phyloP scores from a whole-genome alignment of 2,329 filamentous ascomycete genomes.

The Exophiala bonariae region DNA sequence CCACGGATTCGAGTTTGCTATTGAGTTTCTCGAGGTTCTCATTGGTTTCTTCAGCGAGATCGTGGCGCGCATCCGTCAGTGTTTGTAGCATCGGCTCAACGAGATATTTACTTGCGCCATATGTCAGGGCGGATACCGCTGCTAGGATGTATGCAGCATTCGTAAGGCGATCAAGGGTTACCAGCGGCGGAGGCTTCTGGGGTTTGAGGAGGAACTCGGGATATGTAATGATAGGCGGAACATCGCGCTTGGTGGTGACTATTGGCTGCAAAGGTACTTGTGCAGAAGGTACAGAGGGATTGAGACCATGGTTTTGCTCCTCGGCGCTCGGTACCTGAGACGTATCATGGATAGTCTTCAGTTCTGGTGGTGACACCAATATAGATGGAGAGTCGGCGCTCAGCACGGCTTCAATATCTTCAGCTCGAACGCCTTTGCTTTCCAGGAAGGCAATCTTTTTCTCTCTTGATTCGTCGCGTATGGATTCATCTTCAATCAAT shows the following conservation, averaged over 20 bases:
- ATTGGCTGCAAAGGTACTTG: conserved; percentile 6
- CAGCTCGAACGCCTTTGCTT: conserved; percentile 69
- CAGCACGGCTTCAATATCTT: conserved; percentile 70
- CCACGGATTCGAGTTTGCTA: conserved; percentile 52
- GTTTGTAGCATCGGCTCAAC: conserved; percentile 26
- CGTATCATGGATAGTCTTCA: conserved; percentile 29
- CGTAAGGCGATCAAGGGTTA: conserved; percentile 57
- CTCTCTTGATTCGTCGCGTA: conserved; percentile 67
- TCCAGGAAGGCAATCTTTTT: conserved; percentile 76
- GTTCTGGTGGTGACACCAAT: conserved; percentile 19
- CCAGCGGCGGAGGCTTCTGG: conserved; percentile 59
- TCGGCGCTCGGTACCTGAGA: conserved; percentile 7
- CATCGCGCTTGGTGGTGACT: conserved; percentile 37
- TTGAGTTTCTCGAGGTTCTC: conserved; percentile 57
- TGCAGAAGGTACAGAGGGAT: conserved; percentile 13
- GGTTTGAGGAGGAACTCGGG: conserved; percentile 64
- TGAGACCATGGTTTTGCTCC: neutral
- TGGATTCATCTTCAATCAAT: conserved; percentile 74
- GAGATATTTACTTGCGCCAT: conserved; percentile 40
- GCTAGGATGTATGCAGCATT: conserved; percentile 59
- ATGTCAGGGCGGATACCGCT: conserved; percentile 56
- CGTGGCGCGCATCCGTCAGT: conserved; percentile 57
- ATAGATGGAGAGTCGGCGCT: conserved; percentile 37
- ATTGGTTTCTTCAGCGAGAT: conserved; percentile 54
- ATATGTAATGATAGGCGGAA: conserved; percentile 66